Percentiles rank a stretch among this genome's conserved stretches.
phyloP scores from a whole-genome alignment of 2,329 filamentous ascomycete species.

The Simplicillium sp. region DNA sequence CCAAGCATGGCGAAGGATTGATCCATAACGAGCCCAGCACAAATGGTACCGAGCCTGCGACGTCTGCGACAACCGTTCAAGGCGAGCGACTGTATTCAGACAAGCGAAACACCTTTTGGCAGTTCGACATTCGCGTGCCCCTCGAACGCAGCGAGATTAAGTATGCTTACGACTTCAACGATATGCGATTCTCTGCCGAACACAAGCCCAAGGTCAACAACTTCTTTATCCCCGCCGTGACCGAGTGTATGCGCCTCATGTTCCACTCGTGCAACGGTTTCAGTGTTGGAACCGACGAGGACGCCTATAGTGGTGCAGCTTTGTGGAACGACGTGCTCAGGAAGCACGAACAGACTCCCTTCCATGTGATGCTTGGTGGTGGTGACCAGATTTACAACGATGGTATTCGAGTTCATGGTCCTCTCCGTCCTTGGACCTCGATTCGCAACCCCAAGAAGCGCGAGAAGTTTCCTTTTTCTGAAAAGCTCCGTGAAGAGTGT shows the following conservation, averaged over 20 bases:
- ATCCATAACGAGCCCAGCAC: constrained; percentile 10
- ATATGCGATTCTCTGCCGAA: constrained; percentile 50
- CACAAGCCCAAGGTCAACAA: constrained; percentile 49
- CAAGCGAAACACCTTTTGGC: constrained; percentile 76
- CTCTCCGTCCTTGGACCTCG: constrained; percentile 71
- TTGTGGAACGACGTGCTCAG: constrained; percentile 92
- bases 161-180: constrained; percentile 70
- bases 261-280: constrained; percentile 99
- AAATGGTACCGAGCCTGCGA: constrained; percentile 10
- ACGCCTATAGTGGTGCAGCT: constrained; percentile 80
- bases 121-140: constrained; percentile 73
- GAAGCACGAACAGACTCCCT: constrained; percentile 67
- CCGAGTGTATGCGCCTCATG: constrained; percentile 94
- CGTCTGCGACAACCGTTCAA: constrained; percentile 25
- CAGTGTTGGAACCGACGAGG: constrained; percentile 75
- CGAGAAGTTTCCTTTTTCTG: constrained; percentile 66
- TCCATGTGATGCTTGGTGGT: constrained; percentile 92
- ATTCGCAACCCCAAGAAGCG: constrained; percentile 79
- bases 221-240: constrained; percentile 78
- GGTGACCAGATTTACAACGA: constrained; percentile 98
- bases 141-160: constrained; percentile 59
- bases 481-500: constrained; percentile 69
- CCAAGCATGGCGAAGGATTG: neutral
- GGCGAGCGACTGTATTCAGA: constrained; percentile 56
- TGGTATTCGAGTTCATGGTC: constrained; percentile 75